phyloP scores from a whole-genome alignment of 2,329 filamentous ascomycete genomes.

The Colletotrichum sp. region DNA sequence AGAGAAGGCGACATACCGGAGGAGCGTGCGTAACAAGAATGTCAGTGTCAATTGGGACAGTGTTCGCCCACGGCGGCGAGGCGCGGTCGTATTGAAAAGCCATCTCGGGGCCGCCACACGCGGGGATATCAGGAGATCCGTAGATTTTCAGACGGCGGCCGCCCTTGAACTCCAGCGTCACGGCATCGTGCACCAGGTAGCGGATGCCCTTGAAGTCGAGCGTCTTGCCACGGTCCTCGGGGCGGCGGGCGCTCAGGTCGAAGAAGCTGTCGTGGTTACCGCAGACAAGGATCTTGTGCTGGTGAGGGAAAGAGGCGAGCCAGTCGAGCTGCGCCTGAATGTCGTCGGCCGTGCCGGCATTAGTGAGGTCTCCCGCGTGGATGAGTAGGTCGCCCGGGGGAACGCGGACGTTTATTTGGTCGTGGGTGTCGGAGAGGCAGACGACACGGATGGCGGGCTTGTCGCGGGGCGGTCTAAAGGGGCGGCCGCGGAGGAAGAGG shows the following conservation, averaged over 20 bases:
- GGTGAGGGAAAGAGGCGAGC: conserved; percentile 75
- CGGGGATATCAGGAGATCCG: conserved; percentile 81
- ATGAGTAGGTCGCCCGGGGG: conserved; percentile 85
- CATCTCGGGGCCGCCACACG: conserved; percentile 73
- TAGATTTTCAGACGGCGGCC: conserved; percentile 73
- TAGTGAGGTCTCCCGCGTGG: conserved; percentile 86
- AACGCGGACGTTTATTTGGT: conserved; percentile 60
- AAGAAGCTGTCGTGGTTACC: conserved; percentile 93
- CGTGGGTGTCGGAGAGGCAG: conserved; percentile 91
- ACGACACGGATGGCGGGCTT: conserved; percentile 73
- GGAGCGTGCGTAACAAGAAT: conserved; percentile 84
- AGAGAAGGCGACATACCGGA: conserved; percentile 50
- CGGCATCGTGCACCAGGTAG: conserved; percentile 75
- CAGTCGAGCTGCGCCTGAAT: conserved; percentile 88
- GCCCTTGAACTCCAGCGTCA: conserved; percentile 67
- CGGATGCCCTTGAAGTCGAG: conserved; percentile 72
- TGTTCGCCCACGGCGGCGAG: conserved; percentile 73
- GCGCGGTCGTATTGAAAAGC: conserved; percentile 77
- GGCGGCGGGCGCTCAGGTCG: conserved; percentile 66
- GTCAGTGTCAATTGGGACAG: conserved; percentile 74
- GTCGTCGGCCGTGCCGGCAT: conserved; percentile 71
- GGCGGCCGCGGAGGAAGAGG: conserved; percentile 69
- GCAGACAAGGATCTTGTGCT: conserved; percentile 80
- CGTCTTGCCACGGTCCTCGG: conserved; percentile 58
- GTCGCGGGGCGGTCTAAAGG: conserved; percentile 62